Evolutionary conservation across 1,284 basidiomycete genomes (phyloP).

Genomic region (Sanghuangporus baumii): DNA sequence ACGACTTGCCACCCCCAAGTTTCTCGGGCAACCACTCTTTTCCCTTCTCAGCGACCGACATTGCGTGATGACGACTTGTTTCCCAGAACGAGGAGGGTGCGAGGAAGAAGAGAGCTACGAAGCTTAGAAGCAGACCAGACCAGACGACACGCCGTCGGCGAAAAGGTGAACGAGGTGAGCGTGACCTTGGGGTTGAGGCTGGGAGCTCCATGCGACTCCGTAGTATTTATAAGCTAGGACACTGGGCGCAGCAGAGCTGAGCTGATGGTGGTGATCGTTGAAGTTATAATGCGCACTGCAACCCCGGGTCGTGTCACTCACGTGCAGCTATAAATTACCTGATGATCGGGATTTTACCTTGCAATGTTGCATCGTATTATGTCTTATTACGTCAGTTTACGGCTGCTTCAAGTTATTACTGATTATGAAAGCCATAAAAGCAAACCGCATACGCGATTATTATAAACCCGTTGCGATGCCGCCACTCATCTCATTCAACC

Average conservation of each 20-base stretch:
- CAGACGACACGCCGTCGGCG: conserved; percentile 14
- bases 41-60: not conserved
- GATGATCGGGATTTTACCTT: not conserved
- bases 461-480: too few relatives aligned
- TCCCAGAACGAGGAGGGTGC: conserved; percentile 18
- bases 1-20: not conserved
- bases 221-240: not conserved
- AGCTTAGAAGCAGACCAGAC: conserved; percentile 2
- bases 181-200: not conserved
- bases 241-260: not conserved
- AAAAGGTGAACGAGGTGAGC: conserved; percentile 5
- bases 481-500: conserved; percentile 26
- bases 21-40: conserved; percentile 5
- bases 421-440: too few relatives aligned
- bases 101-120: conserved; percentile 12
- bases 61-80: conserved; percentile 3
- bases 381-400: too few relatives aligned
- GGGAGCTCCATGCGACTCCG: conserved; percentile 1
- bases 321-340: too few relatives aligned
- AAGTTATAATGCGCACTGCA: not conserved
- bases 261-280: not conserved
- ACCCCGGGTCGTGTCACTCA: not conserved
- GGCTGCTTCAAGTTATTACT: too few relatives aligned
- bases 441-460: too few relatives aligned
- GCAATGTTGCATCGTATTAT: too few relatives aligned